phyloP scores from a whole-genome alignment of 148 eudicot species.

The Chenopodium formosanum region DNA sequence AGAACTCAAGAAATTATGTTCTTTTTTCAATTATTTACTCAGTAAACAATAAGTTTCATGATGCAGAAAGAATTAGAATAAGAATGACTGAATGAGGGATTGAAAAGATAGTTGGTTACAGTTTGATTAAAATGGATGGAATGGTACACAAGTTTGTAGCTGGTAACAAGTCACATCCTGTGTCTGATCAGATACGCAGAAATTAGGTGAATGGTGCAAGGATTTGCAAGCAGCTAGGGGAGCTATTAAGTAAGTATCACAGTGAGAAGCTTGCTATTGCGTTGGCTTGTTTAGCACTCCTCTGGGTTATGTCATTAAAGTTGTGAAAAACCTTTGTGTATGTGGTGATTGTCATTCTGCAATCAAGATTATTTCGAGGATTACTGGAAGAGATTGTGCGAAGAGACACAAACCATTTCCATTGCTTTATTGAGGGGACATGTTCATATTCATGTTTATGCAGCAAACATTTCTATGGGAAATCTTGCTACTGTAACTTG shows the following conservation, averaged over 20 bases:
- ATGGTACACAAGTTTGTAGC: slow-evolving; percentile 56
- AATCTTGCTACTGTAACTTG: not conserved
- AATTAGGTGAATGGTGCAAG: slow-evolving; percentile 41
- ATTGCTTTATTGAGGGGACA: slow-evolving; percentile 47
- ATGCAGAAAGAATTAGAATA: slow-evolving; percentile 46
- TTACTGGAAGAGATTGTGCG: slow-evolving; percentile 54
- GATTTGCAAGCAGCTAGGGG: slow-evolving; percentile 47
- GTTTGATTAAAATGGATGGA: slow-evolving; percentile 69
- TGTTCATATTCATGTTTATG: slow-evolving; percentile 41
- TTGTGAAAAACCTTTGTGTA: slow-evolving; percentile 55
- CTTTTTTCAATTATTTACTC: slow-evolving; percentile 57
- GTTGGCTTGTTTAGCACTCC: slow-evolving; percentile 48
- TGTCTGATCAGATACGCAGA: slow-evolving; percentile 42
- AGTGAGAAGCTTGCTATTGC: slow-evolving; percentile 73
- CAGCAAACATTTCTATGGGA: not conserved
- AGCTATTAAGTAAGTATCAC: slow-evolving; percentile 46
- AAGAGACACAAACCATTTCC: slow-evolving; percentile 55
- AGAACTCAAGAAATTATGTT: slow-evolving; percentile 54
- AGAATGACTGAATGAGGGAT: slow-evolving; percentile 43
- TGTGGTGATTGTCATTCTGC: slow-evolving; percentile 63
- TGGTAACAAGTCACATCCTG: slow-evolving; percentile 52
- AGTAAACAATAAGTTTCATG: slow-evolving; percentile 48
- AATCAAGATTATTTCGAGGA: slow-evolving; percentile 51
- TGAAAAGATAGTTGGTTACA: slow-evolving; percentile 48
- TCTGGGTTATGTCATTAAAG: slow-evolving; percentile 40